phyloP scores from a whole-genome alignment of 1,284 basidiomycete species.

The Ganoderma multipileum region DNA sequence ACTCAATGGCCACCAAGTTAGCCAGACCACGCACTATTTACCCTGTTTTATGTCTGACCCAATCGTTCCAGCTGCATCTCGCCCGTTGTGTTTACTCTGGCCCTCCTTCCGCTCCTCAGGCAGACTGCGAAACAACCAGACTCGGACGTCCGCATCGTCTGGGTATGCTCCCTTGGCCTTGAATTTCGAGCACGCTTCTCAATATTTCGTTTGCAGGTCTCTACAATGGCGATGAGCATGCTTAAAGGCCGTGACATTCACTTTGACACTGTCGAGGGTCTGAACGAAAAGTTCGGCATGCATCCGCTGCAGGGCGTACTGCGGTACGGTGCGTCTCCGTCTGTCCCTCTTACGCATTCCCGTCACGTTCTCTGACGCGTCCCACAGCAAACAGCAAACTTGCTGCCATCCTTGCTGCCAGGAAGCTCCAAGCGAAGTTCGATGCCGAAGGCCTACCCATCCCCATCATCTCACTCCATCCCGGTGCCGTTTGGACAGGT shows the following conservation, averaged over 20 bases:
- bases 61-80: constrained; percentile 49
- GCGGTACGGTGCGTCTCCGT: constrained; percentile 40
- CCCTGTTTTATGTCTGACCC: background rate
- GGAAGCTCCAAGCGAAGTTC: constrained; percentile 40
- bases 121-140: constrained; percentile 51
- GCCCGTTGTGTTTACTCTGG: constrained; percentile 54
- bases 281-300: constrained; percentile 46
- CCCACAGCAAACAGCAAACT: constrained; percentile 46
- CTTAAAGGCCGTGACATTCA: constrained; percentile 28
- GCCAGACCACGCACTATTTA: background rate
- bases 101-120: constrained; percentile 55
- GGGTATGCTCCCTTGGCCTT: constrained; percentile 43
- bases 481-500: constrained; percentile 51
- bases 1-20: constrained; percentile 53
- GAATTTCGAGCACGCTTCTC: background rate
- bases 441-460: constrained; percentile 39
- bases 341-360: background rate
- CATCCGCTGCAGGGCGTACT: constrained; percentile 37
- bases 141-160: constrained; percentile 60
- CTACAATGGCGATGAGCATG: constrained; percentile 25
- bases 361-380: background rate
- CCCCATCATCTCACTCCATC: constrained; percentile 43
- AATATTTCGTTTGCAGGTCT: constrained; percentile 32
- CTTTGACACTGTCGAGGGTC: constrained; percentile 47
- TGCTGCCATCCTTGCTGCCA: constrained; percentile 39